Evolutionary conservation across 345 rosid genomes (phyloP).

Genomic region (Melaleuca quinquenervia): DNA sequence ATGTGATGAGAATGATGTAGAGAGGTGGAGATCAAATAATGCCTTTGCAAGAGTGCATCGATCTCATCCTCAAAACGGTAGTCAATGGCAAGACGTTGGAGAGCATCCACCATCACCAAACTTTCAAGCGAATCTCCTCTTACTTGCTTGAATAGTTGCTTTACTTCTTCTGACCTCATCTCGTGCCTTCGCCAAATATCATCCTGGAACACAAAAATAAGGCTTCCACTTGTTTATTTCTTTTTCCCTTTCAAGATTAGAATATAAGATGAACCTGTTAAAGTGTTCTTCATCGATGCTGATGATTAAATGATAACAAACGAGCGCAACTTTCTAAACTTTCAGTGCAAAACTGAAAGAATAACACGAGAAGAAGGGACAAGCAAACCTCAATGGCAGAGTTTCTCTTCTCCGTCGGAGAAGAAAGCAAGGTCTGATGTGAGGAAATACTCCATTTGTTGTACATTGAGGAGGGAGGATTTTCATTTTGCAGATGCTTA

Average conservation of each 20-base stretch:
- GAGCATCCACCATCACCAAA: conserved; percentile 1
- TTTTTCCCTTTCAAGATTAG: background rate
- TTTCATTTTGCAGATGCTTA: background rate
- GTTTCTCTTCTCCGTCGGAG: background rate
- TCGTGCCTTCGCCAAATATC: background rate
- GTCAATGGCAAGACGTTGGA: conserved; percentile 1
- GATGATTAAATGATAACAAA: background rate
- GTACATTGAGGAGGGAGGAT: background rate
- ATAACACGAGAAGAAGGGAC: background rate
- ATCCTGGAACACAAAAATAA: background rate
- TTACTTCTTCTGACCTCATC: background rate
- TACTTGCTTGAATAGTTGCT: background rate
- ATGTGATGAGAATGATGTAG: background rate
- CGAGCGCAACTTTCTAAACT: background rate
- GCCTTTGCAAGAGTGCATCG: background rate
- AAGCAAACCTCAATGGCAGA: background rate
- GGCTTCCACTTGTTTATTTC: background rate
- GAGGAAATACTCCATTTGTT: background rate
- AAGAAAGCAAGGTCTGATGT: background rate
- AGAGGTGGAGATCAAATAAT: background rate
- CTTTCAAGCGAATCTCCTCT: background rate
- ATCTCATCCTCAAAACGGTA: conserved; percentile 1
- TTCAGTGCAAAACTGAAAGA: background rate
- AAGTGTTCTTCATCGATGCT: background rate
- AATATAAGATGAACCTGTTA: background rate